Evolutionary conservation across 139 green algal genomes (phyloP).

Genomic region (Closterium sp.): DNA sequence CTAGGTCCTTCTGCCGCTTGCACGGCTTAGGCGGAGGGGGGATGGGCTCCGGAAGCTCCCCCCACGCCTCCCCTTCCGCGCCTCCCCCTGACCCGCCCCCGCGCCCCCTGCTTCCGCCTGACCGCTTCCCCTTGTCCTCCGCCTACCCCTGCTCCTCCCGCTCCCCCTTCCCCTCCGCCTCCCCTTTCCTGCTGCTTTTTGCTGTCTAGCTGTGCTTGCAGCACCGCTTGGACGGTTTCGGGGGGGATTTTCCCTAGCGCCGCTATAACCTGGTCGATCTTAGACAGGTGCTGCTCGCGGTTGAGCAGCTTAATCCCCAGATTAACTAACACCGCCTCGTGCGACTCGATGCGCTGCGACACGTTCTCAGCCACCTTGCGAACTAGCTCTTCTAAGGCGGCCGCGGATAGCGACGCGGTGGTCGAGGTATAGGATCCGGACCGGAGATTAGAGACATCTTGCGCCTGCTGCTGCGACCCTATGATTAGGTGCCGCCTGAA

Average conservation of each 20-base stretch:
- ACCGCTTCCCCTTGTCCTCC: not conserved
- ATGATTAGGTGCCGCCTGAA: not conserved
- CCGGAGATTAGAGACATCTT: not conserved
- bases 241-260: not conserved
- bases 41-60: not conserved
- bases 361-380: not conserved
- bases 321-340: not conserved
- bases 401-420: not conserved
- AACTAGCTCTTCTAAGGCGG: not conserved
- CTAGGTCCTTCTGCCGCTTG: constrained; percentile 9
- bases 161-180: not conserved
- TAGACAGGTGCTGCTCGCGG: not conserved
- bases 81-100: not conserved
- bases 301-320: constrained; percentile 7
- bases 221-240: not conserved
- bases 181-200: not conserved
- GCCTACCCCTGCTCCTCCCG: not conserved
- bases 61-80: not conserved
- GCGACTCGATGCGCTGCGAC: not conserved
- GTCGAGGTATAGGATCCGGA: not conserved
- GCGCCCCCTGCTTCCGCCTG: not conserved
- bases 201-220: not conserved
- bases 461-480: not conserved
- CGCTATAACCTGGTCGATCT: not conserved
- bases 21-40: not conserved